These are phyloP conservation scores for Moricandia moricandioides DNA, from an alignment of 345 rosid species.

Conservation along the genomic window DNA sequence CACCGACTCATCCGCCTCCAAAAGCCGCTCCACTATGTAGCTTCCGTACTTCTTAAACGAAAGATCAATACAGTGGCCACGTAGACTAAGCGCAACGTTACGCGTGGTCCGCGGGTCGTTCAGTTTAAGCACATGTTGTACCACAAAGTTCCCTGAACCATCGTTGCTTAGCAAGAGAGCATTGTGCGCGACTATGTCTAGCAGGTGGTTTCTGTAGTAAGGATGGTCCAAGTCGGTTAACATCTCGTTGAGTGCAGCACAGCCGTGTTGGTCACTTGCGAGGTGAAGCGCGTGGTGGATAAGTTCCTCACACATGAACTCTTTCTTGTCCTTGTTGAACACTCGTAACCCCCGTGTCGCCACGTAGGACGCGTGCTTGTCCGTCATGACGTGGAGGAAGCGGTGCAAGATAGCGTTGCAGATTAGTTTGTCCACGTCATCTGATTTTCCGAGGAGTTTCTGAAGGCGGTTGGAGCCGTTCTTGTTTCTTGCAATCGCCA, in stretches of 20 bases:
- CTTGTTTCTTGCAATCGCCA: not conserved
- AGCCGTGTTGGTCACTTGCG: constrained; percentile 8
- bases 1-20: not conserved
- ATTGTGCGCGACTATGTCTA: not conserved
- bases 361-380: constrained; percentile 11
- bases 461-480: constrained; percentile 15
- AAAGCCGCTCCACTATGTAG: constrained; percentile 21
- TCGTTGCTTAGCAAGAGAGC: constrained; percentile 10
- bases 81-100: not conserved
- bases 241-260: constrained; percentile 16
- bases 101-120: constrained; percentile 1
- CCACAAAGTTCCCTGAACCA: constrained; percentile 16
- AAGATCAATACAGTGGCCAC: not conserved
- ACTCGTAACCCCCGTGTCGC: not conserved
- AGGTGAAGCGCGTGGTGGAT: not conserved
- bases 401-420: not conserved
- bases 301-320: not conserved
- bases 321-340: not conserved
- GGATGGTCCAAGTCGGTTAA: constrained; percentile 9
- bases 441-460: constrained; percentile 1
- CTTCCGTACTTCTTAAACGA: constrained; percentile 23
- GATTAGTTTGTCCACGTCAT: not conserved
- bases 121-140: constrained; percentile 14
- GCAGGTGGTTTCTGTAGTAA: not conserved
- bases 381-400: constrained; percentile 7